Evolutionary conservation across 176 grass and related monocot genomes (phyloP).

Genomic region (Zizania latifolia): DNA sequence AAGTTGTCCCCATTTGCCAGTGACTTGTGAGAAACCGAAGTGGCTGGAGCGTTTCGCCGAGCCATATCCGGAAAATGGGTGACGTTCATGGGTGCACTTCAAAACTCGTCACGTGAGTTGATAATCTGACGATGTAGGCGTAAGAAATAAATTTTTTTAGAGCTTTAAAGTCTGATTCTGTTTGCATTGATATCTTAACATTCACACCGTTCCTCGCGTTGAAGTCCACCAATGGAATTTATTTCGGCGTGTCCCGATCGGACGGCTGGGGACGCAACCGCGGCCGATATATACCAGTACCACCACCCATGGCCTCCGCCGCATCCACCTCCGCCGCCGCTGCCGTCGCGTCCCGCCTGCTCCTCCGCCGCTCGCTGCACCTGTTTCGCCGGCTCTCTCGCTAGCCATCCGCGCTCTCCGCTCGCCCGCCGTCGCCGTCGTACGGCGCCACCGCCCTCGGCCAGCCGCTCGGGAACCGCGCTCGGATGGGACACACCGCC

Average conservation of each 20-base stretch:
- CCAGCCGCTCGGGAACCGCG: conserved; percentile 33
- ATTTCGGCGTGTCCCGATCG: conserved; percentile 1
- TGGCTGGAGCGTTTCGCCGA: background rate
- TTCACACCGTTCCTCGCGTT: too few species aligned
- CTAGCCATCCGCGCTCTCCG: conserved; percentile 3
- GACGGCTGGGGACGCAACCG: conserved; percentile 38
- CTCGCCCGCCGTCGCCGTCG: background rate
- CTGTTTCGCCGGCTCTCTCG: conserved; percentile 15
- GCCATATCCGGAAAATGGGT: conserved; percentile 26
- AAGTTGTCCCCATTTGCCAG: background rate
- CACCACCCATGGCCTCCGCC: conserved; percentile 39
- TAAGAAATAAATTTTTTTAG: too few species aligned
- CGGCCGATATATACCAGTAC: conserved; percentile 56
- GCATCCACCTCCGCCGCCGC: conserved; percentile 37
- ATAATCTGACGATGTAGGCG: too few species aligned
- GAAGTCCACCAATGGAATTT: too few species aligned
- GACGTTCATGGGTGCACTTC: too few species aligned
- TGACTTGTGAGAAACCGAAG: rapidly evolving
- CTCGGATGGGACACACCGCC: conserved; percentile 64
- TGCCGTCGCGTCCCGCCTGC: conserved; percentile 31
- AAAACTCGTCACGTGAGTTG: too few species aligned
- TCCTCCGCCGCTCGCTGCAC: conserved; percentile 23
- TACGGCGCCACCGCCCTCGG: background rate
- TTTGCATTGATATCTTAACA: too few species aligned
- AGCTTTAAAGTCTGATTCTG: too few species aligned